Conservation (phyloP, 208 protist species). For the Leishmania martiniquensis region DNA sequence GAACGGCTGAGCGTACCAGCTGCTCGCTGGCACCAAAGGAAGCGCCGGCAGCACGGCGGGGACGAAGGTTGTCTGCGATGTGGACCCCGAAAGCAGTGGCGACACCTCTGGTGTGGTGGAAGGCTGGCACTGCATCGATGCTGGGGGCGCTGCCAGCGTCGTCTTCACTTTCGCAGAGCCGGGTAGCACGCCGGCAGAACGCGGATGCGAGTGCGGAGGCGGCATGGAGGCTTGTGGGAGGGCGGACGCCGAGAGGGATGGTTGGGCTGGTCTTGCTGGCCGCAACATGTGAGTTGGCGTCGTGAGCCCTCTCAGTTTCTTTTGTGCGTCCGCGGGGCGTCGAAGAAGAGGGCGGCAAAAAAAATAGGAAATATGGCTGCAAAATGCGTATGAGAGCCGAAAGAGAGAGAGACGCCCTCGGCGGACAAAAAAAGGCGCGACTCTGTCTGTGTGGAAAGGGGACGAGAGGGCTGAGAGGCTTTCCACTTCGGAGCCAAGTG, state of each 20-base stretch:
- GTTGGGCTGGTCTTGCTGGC: neutral
- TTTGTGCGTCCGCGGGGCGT: no score
- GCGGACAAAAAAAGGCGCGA: no score
- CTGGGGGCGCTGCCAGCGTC: neutral
- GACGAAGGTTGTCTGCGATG: neutral
- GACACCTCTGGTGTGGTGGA: neutral
- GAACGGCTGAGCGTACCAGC: conserved; percentile 69
- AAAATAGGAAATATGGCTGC: no score
- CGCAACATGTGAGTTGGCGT: neutral
- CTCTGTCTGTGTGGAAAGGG: no score
- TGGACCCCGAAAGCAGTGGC: neutral
- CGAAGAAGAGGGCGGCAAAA: no score
- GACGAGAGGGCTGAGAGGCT: no score
- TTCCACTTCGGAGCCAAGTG: no score
- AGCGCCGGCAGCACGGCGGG: neutral
- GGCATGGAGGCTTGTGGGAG: neutral
- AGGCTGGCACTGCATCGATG: neutral
- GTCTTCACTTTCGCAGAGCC: conserved; percentile 16
- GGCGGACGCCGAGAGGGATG: neutral
- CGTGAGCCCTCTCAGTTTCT: no score
- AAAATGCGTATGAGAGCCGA: no score
- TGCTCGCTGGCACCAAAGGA: conserved; percentile 50
- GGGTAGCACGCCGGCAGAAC: neutral
- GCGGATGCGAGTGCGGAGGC: neutral
- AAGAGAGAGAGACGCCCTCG: no score